phyloP scores from a whole-genome alignment of 2,329 filamentous ascomycete genomes.

The Pezizomycotina sp. region DNA sequence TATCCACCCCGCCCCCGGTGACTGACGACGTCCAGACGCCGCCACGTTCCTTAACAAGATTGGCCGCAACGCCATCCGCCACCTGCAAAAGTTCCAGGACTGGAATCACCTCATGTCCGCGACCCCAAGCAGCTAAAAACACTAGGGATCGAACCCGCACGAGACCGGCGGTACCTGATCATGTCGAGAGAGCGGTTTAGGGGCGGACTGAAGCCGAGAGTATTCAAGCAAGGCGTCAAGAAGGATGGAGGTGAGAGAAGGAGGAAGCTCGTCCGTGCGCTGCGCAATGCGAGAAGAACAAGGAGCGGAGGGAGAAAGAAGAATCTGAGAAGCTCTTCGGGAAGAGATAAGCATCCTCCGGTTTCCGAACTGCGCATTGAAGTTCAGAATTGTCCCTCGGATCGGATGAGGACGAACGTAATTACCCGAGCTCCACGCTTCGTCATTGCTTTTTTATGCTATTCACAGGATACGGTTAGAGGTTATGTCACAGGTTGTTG shows the following conservation, averaged over 20 bases:
- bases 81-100: slow-evolving; percentile 70
- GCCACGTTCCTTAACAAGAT: slow-evolving; percentile 78
- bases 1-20: slow-evolving; percentile 44
- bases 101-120: slow-evolving; percentile 85
- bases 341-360: too few species aligned
- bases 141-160: slow-evolving; percentile 71
- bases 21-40: slow-evolving; percentile 78
- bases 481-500: too few species aligned
- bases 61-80: slow-evolving; percentile 66
- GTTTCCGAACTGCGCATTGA: too few species aligned
- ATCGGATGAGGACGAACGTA: too few species aligned
- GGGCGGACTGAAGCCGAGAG: slow-evolving; percentile 45
- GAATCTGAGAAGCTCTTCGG: too few species aligned
- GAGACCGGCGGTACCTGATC: slow-evolving; percentile 66
- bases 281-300: slow-evolving; percentile 64
- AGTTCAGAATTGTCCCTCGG: too few species aligned
- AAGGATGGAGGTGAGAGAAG: slow-evolving; percentile 92
- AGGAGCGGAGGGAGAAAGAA: slow-evolving; percentile 40
- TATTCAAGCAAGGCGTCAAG: slow-evolving; percentile 71
- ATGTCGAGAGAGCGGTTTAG: slow-evolving; percentile 75
- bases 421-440: too few species aligned
- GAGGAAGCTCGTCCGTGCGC: slow-evolving; percentile 68
- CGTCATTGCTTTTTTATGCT: too few species aligned
- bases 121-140: slow-evolving; percentile 58
- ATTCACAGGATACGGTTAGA: too few species aligned